Conservation (phyloP, 495 filamentous ascomycete species). For the Aspergillus funiculosus region DNA sequence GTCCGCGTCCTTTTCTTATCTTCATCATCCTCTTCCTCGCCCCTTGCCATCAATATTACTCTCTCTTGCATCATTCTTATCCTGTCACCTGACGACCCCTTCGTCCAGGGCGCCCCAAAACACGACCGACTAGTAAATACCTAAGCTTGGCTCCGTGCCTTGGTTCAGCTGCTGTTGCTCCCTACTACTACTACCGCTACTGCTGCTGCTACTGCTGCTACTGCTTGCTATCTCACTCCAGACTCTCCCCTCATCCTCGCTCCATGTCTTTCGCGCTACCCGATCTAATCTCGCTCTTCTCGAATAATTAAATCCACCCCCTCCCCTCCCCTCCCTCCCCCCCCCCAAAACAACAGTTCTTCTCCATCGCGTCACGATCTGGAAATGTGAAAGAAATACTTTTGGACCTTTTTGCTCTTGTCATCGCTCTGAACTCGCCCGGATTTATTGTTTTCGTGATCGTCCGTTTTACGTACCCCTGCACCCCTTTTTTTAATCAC, state of each 20-base stretch:
- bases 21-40: too few species aligned
- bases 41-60: not conserved
- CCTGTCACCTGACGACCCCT: not conserved
- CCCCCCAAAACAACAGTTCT: not conserved
- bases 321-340: not conserved
- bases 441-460: conserved; percentile 9
- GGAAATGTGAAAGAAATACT: conserved; percentile 10
- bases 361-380: conserved; percentile 1
- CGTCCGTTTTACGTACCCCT: conserved; percentile 19
- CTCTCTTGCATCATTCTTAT: not conserved
- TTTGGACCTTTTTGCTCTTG: conserved; percentile 1
- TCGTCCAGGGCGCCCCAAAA: too few species aligned
- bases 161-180: too few species aligned
- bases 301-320: too few species aligned
- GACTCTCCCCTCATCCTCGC: not conserved
- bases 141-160: conserved; percentile 1
- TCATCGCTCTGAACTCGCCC: not conserved
- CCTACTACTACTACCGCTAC: too few species aligned
- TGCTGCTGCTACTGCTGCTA: too few species aligned
- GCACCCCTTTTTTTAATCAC: conserved; percentile 20
- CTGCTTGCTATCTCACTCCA: too few species aligned
- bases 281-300: conserved; percentile 4
- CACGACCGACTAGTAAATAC: too few species aligned
- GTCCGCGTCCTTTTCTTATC: not conserved
- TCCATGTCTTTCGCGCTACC: not conserved